phyloP scores from a whole-genome alignment of 2,329 filamentous ascomycete species.

The Fusarium sp. region DNA sequence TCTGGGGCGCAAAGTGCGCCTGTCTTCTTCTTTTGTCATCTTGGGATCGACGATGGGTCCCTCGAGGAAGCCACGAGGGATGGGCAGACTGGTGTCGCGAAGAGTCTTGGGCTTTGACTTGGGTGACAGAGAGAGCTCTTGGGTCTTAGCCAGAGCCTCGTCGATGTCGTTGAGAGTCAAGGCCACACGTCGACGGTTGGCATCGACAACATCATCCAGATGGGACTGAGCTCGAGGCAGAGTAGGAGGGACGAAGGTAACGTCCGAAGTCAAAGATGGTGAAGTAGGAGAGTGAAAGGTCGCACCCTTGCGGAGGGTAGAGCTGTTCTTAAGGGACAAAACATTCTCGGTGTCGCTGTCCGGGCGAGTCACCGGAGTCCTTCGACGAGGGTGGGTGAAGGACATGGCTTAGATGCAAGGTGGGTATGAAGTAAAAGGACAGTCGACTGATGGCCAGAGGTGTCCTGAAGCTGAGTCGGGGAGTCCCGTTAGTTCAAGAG shows the following conservation, averaged over 20 bases:
- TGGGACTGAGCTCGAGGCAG: constrained; percentile 75
- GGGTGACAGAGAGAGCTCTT: constrained; percentile 54
- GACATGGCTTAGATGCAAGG: constrained; percentile 59
- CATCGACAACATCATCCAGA: constrained; percentile 77
- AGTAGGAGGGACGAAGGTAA: constrained; percentile 61
- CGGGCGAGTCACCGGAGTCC: constrained; percentile 57
- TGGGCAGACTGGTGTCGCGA: constrained; percentile 67
- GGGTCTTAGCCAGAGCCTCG: constrained; percentile 64
- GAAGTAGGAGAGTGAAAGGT: constrained; percentile 70
- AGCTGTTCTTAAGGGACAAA: constrained; percentile 52
- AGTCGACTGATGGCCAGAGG: constrained; percentile 46
- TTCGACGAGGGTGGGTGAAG: constrained; percentile 60
- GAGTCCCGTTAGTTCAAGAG: constrained; percentile 47
- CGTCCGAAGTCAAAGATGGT: constrained; percentile 54
- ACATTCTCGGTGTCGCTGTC: constrained; percentile 48
- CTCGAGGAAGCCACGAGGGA: constrained; percentile 69
- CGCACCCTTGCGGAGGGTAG: constrained; percentile 74
- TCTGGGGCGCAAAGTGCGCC: constrained; percentile 64
- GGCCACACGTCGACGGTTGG: constrained; percentile 75
- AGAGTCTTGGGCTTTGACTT: constrained; percentile 51
- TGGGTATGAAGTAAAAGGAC: constrained; percentile 43
- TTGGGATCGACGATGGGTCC: constrained; percentile 64
- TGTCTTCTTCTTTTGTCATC: constrained; percentile 59
- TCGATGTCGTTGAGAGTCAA: constrained; percentile 74
- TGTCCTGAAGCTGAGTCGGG: constrained; percentile 49